phyloP scores from a whole-genome alignment of 768 basidiomycete species.

The Sutorius australiensis region DNA sequence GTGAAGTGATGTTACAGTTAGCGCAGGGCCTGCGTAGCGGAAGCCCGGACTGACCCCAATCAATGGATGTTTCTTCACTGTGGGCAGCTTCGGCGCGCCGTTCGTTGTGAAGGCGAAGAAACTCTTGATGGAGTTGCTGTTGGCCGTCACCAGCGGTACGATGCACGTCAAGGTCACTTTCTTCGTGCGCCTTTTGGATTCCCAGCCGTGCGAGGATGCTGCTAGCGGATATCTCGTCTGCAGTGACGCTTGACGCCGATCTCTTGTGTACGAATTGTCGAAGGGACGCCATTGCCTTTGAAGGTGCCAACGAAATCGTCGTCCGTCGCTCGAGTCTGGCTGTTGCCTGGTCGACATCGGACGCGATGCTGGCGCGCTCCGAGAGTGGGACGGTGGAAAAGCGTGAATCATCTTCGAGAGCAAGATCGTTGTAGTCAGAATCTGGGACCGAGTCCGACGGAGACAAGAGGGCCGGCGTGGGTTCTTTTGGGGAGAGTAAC shows the following conservation, averaged over 20 bases:
- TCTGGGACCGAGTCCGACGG: slow-evolving; percentile 46
- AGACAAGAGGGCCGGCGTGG: slow-evolving; percentile 28
- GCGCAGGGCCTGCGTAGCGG: neutral
- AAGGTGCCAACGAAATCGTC: slow-evolving; percentile 26
- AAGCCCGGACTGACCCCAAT: slow-evolving; percentile 61
- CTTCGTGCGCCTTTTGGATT: slow-evolving; percentile 41
- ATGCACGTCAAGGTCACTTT: slow-evolving; percentile 33
- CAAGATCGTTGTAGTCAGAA: slow-evolving; percentile 63
- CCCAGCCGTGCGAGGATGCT: slow-evolving; percentile 56
- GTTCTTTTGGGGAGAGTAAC: slow-evolving; percentile 47
- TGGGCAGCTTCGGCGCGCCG: slow-evolving; percentile 39
- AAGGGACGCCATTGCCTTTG: slow-evolving; percentile 18
- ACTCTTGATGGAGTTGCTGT: slow-evolving; percentile 73
- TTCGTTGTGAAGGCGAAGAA: slow-evolving; percentile 61
- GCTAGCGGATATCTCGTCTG: slow-evolving; percentile 36
- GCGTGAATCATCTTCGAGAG: slow-evolving; percentile 41
- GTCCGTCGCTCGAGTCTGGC: slow-evolving; percentile 27
- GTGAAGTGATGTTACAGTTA: slow-evolving; percentile 6
- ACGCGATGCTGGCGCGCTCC: slow-evolving; percentile 34
- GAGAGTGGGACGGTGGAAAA: slow-evolving; percentile 52
- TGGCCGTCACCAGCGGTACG: slow-evolving; percentile 60
- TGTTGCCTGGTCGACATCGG: slow-evolving; percentile 21
- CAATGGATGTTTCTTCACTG: slow-evolving; percentile 48
- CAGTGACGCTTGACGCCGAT: slow-evolving; percentile 57
- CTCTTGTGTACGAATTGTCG: slow-evolving; percentile 50